phyloP scores from a whole-genome alignment of 129 eudicot genomes.

The Flaveria linearis region DNA sequence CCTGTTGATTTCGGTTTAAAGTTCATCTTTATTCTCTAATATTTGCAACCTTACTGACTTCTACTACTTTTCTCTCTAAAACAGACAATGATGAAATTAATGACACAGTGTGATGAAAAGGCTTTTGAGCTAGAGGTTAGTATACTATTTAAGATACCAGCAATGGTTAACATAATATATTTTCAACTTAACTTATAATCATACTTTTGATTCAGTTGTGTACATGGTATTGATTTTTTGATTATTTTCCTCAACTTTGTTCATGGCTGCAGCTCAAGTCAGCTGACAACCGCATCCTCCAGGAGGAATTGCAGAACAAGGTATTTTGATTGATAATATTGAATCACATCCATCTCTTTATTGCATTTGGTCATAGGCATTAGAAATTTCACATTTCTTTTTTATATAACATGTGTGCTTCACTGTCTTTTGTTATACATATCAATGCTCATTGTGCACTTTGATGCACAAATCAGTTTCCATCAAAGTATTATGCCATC shows the following conservation, averaged over 20 bases:
- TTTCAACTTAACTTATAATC: background rate
- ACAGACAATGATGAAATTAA: constrained; percentile 87
- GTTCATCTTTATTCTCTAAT: background rate
- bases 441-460: background rate
- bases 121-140: constrained; percentile 93
- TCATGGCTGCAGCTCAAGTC: constrained; percentile 61
- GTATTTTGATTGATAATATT: constrained; percentile 34
- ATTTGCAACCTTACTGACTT: constrained; percentile 11
- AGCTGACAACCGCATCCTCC: constrained; percentile 94
- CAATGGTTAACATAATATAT: background rate
- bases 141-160: constrained; percentile 9
- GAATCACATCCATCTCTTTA: constrained; percentile 7
- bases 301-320: constrained; percentile 94
- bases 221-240: constrained; percentile 15
- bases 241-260: constrained; percentile 6
- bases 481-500: constrained; percentile 10
- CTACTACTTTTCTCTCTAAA: constrained; percentile 15
- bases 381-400: constrained; percentile 5
- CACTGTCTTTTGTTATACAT: background rate
- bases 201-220: background rate
- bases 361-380: constrained; percentile 14
- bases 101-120: constrained; percentile 81
- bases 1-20: background rate
- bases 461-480: background rate
- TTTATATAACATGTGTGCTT: background rate